Percentiles rank a stretch among this genome's conserved stretches.
These are phyloP conservation scores for Ustilago nuda DNA, from an alignment of 1,284 basidiomycete species.

Conservation along the genomic window DNA sequence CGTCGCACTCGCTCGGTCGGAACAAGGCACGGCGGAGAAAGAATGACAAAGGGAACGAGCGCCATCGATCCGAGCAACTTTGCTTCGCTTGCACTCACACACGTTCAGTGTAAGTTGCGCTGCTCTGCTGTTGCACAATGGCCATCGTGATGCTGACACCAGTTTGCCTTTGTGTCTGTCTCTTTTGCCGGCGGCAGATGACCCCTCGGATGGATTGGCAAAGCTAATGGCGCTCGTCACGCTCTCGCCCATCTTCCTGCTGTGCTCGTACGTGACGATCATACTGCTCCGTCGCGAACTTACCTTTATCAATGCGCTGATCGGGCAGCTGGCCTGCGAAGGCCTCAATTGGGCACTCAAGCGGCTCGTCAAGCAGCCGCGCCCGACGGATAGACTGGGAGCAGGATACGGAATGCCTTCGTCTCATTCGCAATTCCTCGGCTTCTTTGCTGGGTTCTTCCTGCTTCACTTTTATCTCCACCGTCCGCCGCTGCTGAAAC, in stretches of 20 bases:
- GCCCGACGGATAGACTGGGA: slow-evolving; percentile 78
- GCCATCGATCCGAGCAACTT: slow-evolving; percentile 56
- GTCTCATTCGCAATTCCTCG: slow-evolving; percentile 89
- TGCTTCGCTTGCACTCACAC: slow-evolving; percentile 61
- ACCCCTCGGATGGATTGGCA: slow-evolving; percentile 54
- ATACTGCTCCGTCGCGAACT: slow-evolving; percentile 82
- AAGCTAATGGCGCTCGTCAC: slow-evolving; percentile 61
- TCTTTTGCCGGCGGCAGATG: slow-evolving; percentile 16
- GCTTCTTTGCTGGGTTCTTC: slow-evolving; percentile 83
- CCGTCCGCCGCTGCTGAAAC: slow-evolving; percentile 75
- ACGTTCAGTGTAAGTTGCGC: slow-evolving; percentile 58
- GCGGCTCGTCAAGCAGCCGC: slow-evolving; percentile 76
- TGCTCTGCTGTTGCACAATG: background rate
- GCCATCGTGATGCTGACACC: background rate
- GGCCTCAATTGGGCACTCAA: slow-evolving; percentile 80
- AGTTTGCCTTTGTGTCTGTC: background rate
- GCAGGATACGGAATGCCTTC: slow-evolving; percentile 88
- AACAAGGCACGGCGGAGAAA: background rate
- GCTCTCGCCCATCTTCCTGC: slow-evolving; percentile 63
- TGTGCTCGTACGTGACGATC: slow-evolving; percentile 78
- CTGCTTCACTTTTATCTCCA: slow-evolving; percentile 79
- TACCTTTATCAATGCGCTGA: slow-evolving; percentile 82
- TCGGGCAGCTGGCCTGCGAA: slow-evolving; percentile 81
- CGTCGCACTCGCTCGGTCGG: background rate
- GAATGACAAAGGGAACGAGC: slow-evolving; percentile 41